These are phyloP conservation scores for Hirschioporus abietinus DNA, from an alignment of 768 basidiomycete species.

Conservation along the genomic window DNA sequence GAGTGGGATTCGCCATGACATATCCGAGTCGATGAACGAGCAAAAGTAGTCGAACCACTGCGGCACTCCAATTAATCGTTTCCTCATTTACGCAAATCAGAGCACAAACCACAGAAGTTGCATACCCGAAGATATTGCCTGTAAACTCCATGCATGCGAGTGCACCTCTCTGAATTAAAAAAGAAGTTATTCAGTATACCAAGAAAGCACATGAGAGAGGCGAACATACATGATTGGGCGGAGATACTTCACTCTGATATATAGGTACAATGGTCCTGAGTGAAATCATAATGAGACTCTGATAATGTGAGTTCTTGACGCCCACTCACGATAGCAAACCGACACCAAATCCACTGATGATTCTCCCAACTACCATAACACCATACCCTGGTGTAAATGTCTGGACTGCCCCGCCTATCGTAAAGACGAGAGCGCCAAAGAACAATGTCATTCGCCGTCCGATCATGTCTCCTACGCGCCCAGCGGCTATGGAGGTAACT, in stretches of 20 bases:
- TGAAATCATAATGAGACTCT: conserved; percentile 10
- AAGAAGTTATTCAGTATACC: conserved; percentile 4
- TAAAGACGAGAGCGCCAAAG: conserved; percentile 77
- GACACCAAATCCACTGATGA: conserved; percentile 85
- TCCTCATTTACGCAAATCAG: not conserved
- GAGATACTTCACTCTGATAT: conserved; percentile 94
- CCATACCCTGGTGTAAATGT: conserved; percentile 74
- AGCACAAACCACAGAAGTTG: conserved; percentile 73
- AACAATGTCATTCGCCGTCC: conserved; percentile 84
- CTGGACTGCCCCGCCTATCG: conserved; percentile 82
- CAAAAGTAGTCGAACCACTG: conserved; percentile 95
- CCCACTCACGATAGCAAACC: conserved; percentile 75
- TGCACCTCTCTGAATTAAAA: conserved; percentile 62
- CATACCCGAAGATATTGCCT: conserved; percentile 87
- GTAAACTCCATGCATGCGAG: conserved; percentile 96
- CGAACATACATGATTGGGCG: conserved; percentile 71
- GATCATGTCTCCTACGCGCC: conserved; percentile 79
- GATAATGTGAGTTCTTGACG: not conserved
- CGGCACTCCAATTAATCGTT: not conserved
- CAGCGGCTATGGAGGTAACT: conserved; percentile 90
- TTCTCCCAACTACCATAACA: conserved; percentile 77
- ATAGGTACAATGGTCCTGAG: conserved; percentile 91
- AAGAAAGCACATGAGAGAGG: not conserved
- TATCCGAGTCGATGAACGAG: conserved; percentile 79
- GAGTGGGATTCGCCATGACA: conserved; percentile 90